Conservation (phyloP, 371 early-diverging fungal species). For the Zopfochytrium polystomum region DNA sequence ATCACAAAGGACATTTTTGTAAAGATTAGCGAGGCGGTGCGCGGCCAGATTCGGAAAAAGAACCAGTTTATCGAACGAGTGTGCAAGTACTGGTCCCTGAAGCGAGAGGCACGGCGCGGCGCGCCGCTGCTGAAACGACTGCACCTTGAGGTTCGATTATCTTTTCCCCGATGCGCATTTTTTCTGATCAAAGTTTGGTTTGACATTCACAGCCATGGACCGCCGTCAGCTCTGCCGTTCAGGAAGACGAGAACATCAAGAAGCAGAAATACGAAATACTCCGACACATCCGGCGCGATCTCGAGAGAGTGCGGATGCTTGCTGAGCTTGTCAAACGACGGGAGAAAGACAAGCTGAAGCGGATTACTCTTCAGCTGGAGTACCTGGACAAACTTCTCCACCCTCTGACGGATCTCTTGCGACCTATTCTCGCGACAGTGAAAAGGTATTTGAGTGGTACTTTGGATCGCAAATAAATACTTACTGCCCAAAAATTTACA, state of each 20-base stretch:
- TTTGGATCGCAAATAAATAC: too few species aligned
- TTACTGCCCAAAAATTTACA: too few species aligned
- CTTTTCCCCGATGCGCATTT: background rate
- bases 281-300: slow-evolving; percentile 69
- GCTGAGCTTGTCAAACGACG: slow-evolving; percentile 83
- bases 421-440: slow-evolving; percentile 62
- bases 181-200: slow-evolving; percentile 3
- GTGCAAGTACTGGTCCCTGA: slow-evolving; percentile 91
- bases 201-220: slow-evolving; percentile 78
- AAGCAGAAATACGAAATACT: slow-evolving; percentile 59
- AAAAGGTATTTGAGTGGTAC: slow-evolving; percentile 64
- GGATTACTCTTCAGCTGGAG: slow-evolving; percentile 58
- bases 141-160: slow-evolving; percentile 75
- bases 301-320: slow-evolving; percentile 83
- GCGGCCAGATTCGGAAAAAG: slow-evolving; percentile 42
- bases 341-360: slow-evolving; percentile 77
- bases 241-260: slow-evolving; percentile 75
- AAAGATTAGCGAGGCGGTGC: slow-evolving; percentile 5
- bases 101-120: slow-evolving; percentile 80
- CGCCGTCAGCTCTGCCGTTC: slow-evolving; percentile 70
- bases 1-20: slow-evolving; percentile 6
- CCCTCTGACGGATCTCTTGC: slow-evolving; percentile 67
- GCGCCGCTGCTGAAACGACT: slow-evolving; percentile 90
- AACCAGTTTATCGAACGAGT: slow-evolving; percentile 58
- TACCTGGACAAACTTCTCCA: slow-evolving; percentile 66